Evolutionary conservation across 257 asterid species (phyloP).

Genomic region (Rehmannia glutinosa): DNA sequence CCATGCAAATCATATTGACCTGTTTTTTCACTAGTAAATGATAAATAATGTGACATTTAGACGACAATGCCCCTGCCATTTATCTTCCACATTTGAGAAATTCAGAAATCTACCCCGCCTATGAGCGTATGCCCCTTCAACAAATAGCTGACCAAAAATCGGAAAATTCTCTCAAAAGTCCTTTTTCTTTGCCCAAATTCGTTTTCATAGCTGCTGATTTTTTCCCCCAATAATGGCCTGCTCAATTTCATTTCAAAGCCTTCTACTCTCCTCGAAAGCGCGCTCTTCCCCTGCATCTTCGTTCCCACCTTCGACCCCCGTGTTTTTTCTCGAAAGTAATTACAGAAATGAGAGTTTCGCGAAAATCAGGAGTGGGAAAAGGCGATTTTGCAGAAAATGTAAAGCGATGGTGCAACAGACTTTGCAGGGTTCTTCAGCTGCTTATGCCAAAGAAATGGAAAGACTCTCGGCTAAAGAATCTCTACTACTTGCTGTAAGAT

Average conservation of each 20-base stretch:
- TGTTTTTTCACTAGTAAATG: too few species aligned
- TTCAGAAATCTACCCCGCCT: too few species aligned
- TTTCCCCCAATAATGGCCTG: conserved; percentile 28
- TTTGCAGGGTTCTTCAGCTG: conserved; percentile 72
- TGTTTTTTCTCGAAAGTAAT: conserved; percentile 11
- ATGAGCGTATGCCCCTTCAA: too few species aligned
- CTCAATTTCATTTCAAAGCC: conserved; percentile 33
- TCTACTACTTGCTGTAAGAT: conserved; percentile 72
- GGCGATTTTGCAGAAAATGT: conserved; percentile 13
- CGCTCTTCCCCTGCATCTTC: conserved; percentile 5
- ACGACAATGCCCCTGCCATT: not conserved
- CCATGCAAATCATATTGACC: too few species aligned
- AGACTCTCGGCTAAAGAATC: conserved; percentile 93
- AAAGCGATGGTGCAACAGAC: conserved; percentile 67
- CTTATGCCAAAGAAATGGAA: conserved; percentile 89
- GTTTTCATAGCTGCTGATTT: too few species aligned
- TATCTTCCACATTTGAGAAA: too few species aligned
- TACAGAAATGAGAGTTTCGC: not conserved
- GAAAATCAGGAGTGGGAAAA: conserved; percentile 7
- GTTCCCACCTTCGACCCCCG: not conserved
- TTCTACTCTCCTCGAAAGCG: conserved; percentile 11
- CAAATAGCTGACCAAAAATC: too few species aligned
- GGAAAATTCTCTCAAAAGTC: too few species aligned
- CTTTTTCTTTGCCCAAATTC: too few species aligned
- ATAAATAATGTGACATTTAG: too few species aligned